Evolutionary conservation across 2,329 filamentous ascomycete species (phyloP).

Genomic region (Eutypella sp.): DNA sequence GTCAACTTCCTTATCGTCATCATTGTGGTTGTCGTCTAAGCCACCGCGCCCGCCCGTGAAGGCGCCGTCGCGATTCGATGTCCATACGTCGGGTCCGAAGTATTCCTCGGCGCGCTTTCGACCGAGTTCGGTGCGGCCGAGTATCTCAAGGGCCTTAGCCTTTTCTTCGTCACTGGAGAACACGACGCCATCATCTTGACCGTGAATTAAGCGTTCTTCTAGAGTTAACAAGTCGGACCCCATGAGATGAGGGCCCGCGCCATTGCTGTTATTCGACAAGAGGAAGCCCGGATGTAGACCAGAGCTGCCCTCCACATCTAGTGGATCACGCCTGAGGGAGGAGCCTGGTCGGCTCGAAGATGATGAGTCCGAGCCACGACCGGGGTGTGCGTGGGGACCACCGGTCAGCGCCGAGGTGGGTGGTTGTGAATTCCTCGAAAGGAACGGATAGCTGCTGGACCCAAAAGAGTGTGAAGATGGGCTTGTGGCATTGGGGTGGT

Average conservation of each 20-base stretch:
- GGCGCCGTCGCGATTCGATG: constrained; percentile 22
- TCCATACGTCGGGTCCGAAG: constrained; percentile 47
- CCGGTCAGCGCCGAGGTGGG: constrained; percentile 31
- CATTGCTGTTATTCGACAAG: constrained; percentile 28
- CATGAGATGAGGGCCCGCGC: constrained; percentile 37
- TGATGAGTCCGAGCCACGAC: constrained; percentile 28
- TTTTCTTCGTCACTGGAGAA: constrained; percentile 42
- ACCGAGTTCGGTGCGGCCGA: constrained; percentile 45
- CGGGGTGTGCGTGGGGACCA: constrained; percentile 28
- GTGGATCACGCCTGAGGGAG: constrained; percentile 29
- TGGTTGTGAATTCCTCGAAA: constrained; percentile 31
- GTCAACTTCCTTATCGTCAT: constrained; percentile 43
- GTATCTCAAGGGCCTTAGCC: constrained; percentile 47
- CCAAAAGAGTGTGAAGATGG: constrained; percentile 29
- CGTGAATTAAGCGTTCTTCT: constrained; percentile 47
- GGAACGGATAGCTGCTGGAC: constrained; percentile 27
- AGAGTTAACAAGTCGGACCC: constrained; percentile 38
- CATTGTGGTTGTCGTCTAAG: constrained; percentile 27
- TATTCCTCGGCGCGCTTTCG: constrained; percentile 46
- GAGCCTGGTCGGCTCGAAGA: constrained; percentile 29
- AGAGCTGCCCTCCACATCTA: constrained; percentile 33
- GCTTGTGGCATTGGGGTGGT: constrained; percentile 27
- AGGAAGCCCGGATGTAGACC: constrained; percentile 40
- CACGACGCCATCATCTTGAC: constrained; percentile 40
- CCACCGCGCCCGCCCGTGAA: constrained; percentile 15